Base-by-base conservation (phyloP, 306 rosid species). In the Begonia fuchsioides region DNA sequence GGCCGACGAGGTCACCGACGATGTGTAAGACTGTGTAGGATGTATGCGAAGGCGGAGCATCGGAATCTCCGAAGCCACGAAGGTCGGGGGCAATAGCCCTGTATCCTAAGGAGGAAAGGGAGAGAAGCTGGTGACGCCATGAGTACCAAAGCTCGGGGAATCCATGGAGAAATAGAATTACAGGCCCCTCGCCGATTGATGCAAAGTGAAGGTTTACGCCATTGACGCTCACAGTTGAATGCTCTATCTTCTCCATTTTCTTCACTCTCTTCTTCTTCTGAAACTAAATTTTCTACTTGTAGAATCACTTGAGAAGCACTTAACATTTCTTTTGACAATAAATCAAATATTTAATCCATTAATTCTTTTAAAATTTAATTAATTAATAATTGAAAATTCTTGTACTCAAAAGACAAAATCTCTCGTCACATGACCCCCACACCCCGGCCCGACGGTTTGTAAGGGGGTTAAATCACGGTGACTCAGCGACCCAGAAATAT, bases 141-240 rank as follows among this genome's bases (percentile, higher is more conserved):
- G 63, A 58, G 55, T 58, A 58, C 63, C 63, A 58, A 17, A 58
- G 55, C 32, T 58, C 63, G 1, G 63, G 63, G 49, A 58, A 58
- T 3, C 55, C 63, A 3, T 58, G 63, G n/a, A 58, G 55, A 14
- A 58, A 58, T 15, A 58, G 55, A 0, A 58, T 19, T 10, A 17
- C 43, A 1, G 63, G 49, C 38, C 63, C 48, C 17, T 15, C 15
- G 13, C 63, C 63, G 4, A 58, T 39, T 6, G 55, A 58, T 7
- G 63, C 63, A 0, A 58, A 11, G 39, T 58, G 63, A 18, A 58
- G 49, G 11, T 49, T 13, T 3, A 58, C 40, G 1, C 63, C 63
- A 39, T 49, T 58, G 13, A 54, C 43, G n/a, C 20, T 2, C 0
- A 58, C 17, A 2, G 48, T 40, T 8, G 14, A 1, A 19, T 49